A percentile compares a stretch with the other conserved stretches of the same genome.
phyloP scores from a whole-genome alignment of 164 flowering plant species.

The Taxillus chinensis region DNA sequence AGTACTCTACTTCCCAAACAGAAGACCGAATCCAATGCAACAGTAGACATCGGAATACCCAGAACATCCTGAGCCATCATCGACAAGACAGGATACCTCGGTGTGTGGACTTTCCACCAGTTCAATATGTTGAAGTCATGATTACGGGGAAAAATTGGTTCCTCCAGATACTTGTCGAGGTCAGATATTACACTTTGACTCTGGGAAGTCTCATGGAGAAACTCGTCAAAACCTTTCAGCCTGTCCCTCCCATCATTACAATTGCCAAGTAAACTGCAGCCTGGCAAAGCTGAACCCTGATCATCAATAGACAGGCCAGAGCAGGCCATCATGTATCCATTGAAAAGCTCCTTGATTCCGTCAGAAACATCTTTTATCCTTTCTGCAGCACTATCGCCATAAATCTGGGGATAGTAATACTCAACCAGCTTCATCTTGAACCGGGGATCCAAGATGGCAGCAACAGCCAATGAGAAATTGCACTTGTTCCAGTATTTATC shows the following conservation, averaged over 20 bases:
- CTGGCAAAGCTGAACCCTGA: conserved; percentile 28
- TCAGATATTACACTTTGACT: conserved; percentile 40
- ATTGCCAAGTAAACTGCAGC: conserved; percentile 21
- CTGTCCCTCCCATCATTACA: conserved; percentile 35
- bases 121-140: conserved; percentile 52
- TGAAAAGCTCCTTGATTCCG: conserved; percentile 43
- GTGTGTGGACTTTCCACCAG: conserved; percentile 81
- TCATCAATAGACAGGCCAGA: conserved; percentile 22
- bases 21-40: conserved; percentile 34
- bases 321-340: conserved; percentile 35
- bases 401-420: conserved; percentile 55
- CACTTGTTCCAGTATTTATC: conserved; percentile 66
- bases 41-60: conserved; percentile 53
- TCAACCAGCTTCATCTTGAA: conserved; percentile 74
- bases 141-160: conserved; percentile 64
- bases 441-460: conserved; percentile 60
- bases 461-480: conserved; percentile 45
- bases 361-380: conserved; percentile 43
- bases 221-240: conserved; percentile 57
- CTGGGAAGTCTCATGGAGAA: conserved; percentile 47
- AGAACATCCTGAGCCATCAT: conserved; percentile 74
- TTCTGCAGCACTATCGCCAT: conserved; percentile 33
- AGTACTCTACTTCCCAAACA: conserved; percentile 38
- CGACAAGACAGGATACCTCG: conserved; percentile 62
- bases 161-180: conserved; percentile 64